Percentiles rank a stretch among this genome's conserved stretches.
These are phyloP conservation scores for Diospyros lotus DNA, from an alignment of 148 eudicot species.

Conservation along the genomic window DNA sequence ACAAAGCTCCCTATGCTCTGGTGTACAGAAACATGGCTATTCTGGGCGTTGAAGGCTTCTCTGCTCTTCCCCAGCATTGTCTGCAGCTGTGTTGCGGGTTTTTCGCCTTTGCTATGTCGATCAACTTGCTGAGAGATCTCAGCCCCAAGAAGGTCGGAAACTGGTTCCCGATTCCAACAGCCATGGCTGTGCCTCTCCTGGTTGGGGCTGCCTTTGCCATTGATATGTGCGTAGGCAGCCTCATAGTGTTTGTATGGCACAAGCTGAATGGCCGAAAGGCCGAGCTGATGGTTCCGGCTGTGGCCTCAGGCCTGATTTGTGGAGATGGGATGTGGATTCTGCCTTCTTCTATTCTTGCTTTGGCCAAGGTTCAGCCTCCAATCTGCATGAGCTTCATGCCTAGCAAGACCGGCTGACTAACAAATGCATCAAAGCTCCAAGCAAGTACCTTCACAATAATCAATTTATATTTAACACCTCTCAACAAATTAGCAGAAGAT, in stretches of 20 bases:
- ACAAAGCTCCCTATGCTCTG: constrained; percentile 69
- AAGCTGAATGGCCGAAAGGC: constrained; percentile 39
- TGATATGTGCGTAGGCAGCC: constrained; percentile 72
- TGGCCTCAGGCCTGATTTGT: constrained; percentile 79
- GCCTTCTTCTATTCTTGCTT: constrained; percentile 62
- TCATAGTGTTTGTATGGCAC: constrained; percentile 59
- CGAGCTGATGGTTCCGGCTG: constrained; percentile 58
- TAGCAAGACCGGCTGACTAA: no score
- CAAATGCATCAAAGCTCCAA: no score
- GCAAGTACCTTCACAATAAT: no score
- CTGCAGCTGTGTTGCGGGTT: constrained; percentile 59
- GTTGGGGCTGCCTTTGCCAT: constrained; percentile 74
- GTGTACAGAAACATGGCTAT: constrained; percentile 76
- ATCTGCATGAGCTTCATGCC: constrained; percentile 56
- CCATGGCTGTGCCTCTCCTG: constrained; percentile 74
- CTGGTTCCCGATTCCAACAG: constrained; percentile 72
- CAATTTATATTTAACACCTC: no score
- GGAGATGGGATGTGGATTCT: constrained; percentile 80
- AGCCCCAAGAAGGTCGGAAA: constrained; percentile 37
- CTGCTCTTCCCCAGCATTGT: constrained; percentile 65
- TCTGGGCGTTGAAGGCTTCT: constrained; percentile 69
- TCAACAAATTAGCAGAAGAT: no score
- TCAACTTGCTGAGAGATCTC: constrained; percentile 45
- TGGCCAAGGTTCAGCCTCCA: constrained; percentile 58
- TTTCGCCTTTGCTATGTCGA: constrained; percentile 46